Evolutionary conservation across 768 basidiomycete genomes (phyloP), one percentile per base, ranked within the genome.

Genomic region (Trametes cubensis): DNA sequence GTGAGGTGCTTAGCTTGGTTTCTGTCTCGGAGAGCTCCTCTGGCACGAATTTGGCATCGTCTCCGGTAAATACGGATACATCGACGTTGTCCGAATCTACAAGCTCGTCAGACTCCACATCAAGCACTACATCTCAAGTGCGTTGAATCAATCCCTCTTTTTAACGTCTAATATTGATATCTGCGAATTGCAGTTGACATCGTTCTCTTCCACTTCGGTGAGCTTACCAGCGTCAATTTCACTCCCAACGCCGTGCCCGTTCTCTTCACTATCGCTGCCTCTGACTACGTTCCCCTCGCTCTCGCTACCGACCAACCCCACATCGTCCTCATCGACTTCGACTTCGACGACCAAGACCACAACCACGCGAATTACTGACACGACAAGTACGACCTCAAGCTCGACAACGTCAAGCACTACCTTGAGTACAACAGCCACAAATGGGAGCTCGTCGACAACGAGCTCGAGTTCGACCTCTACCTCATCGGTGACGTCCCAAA

Each of bases 171-270:
- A 10, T 34, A 11, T 42, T 59, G n/a, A 59, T 25, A 2, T 25
- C 13, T 26, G 40, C 3, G 18, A 14, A 26, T 8, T 28, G 30
- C 39, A 42, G 48, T 23, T 40, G 49, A 52, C 58, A n/a, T n/a
- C n/a, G 11, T 20, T 14, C 4, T 15, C 49, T 17, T 34, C 58
- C 13, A 44, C 17, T 6, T 45, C 58, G 58, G 49, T 59, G 39
- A 59, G 57, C 57, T 25, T 55, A 47, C 53, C 60, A 25, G 48
- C 60, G 45, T 55, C 53, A 23, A 23, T 55, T 26, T 49, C 60
- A 15, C 44, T 61, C 44, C 48, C 55, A 38, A 28, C 49, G 20
- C 47, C 62, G 21, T 41, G 45, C 38, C 40, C 53, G 49, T 23
- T 42, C 20, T n/a, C 46, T 2, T 61, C 53, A 6, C 25, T 41